Base-by-base conservation (phyloP, 495 filamentous ascomycete species). In the Opeltia flavorubescens region DNA sequence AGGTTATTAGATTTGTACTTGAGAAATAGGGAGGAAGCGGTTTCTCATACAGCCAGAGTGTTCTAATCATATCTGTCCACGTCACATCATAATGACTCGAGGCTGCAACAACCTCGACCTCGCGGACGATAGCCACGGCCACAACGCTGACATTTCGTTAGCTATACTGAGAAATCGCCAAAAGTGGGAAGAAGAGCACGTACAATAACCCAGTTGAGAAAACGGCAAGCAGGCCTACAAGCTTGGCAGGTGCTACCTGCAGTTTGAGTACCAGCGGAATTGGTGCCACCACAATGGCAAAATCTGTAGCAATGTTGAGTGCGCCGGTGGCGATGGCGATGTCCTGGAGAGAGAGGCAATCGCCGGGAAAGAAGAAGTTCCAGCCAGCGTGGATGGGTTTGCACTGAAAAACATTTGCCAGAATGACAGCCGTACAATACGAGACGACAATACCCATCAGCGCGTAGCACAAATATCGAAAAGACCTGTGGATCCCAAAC, bases 261-360 rank as follows among this genome's bases (percentile, higher is more conserved):
- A 74, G 50, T 1, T 63, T 64, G 63, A 66, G 68, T 0, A 66
- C 66, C 51, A 74, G 52, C 1, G 70, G 70, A 24, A 72, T 35
- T 0, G 70, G 70, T 9, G 70, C 53, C 8, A 67, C 20, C 2
- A 74, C 59, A 31, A 74, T 71, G 33, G 65, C 61, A 3, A 69
- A 47, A 51, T 74, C 70, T 29, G 61, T 65, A 8, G 68, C 56
- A 5, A 69, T 59, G 51, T 66, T 70, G 33, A 73, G 66, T 18
- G 67, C 66, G 0, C 67, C 65, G 45, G 71, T 68, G 50, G 68
- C 70, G 13, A 69, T 61, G 8, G 71, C 54, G 11, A 69, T 61
- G 0, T 64, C 63, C 5, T 48, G 50, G 48, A 71, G 66, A 51
- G 71, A 52, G 23, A 71, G 54, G 51, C 70, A 73, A 9, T 33